These are phyloP conservation scores for Teunomyces lycoperdinae DNA, from an alignment of 805 yeast species.

Conservation along the genomic window DNA sequence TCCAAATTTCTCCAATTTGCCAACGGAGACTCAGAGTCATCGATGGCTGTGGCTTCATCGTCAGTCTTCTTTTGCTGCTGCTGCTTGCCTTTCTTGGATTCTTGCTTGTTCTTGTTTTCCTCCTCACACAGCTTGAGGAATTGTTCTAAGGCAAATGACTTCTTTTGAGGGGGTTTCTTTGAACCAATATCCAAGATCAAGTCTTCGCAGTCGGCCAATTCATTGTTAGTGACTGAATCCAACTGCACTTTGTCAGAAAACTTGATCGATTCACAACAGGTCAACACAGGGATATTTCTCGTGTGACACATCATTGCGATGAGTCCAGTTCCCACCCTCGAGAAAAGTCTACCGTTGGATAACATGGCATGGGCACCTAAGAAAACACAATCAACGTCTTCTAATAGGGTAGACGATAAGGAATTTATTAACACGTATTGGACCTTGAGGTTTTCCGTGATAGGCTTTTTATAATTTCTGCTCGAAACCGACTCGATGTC, in stretches of 20 bases:
- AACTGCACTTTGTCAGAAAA: constrained; percentile 93
- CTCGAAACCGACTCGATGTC: constrained; percentile 16
- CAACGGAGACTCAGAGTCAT: constrained; percentile 42
- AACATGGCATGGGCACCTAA: constrained; percentile 97
- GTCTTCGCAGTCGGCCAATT: constrained; percentile 78
- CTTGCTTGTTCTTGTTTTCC: constrained; percentile 18
- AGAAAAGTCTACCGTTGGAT: constrained; percentile 88
- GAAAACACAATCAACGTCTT: constrained; percentile 86
- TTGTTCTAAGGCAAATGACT: constrained; percentile 63
- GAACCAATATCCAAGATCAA: constrained; percentile 48
- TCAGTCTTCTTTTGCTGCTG: constrained; percentile 8
- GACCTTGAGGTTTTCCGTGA: constrained; percentile 58
- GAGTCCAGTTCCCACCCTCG: constrained; percentile 93
- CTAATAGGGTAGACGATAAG: constrained; percentile 68
- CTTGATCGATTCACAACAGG: constrained; percentile 92
- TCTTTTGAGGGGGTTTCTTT: constrained; percentile 54
- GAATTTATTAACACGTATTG: constrained; percentile 80
- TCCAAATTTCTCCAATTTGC: constrained; percentile 63
- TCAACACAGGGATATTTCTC: constrained; percentile 88
- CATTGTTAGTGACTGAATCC: constrained; percentile 93
- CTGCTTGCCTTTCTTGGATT: constrained; percentile 11
- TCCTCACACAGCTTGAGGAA: constrained; percentile 47
- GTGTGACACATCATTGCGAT: constrained; percentile 88
- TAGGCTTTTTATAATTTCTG: constrained; percentile 19
- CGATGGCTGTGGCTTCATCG: not conserved